Conservation (phyloP, 2,329 filamentous ascomycete genomes). For the Fusarium duplospermum region DNA sequence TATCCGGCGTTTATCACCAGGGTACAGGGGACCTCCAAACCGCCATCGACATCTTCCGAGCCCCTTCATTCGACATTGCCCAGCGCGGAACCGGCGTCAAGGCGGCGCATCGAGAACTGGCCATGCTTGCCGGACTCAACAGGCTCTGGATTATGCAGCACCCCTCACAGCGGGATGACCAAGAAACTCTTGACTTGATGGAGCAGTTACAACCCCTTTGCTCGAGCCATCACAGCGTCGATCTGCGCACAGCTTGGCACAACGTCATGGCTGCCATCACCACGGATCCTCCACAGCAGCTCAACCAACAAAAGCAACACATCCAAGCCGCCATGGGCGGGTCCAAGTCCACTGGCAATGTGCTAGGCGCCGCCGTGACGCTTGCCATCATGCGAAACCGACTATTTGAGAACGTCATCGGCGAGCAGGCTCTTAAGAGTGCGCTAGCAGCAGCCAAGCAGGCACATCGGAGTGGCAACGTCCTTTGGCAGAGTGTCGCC, state of each 20-base stretch:
- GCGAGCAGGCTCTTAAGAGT: slow-evolving; percentile 82
- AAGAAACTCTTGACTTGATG: slow-evolving; percentile 70
- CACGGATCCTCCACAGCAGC: slow-evolving; percentile 71
- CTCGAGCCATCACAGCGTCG: slow-evolving; percentile 74
- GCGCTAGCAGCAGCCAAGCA: slow-evolving; percentile 76
- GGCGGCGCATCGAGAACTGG: slow-evolving; percentile 71
- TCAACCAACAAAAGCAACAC: slow-evolving; percentile 82
- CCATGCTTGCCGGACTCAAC: slow-evolving; percentile 75
- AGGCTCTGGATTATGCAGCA: slow-evolving; percentile 79
- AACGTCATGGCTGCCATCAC: slow-evolving; percentile 77
- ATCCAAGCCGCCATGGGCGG: slow-evolving; percentile 79
- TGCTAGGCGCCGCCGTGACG: slow-evolving; percentile 83
- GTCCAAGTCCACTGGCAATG: slow-evolving; percentile 77
- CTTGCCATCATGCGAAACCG: slow-evolving; percentile 86
- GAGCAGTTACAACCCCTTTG: slow-evolving; percentile 76
- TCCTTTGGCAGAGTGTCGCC: slow-evolving; percentile 83
- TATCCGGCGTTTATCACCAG: slow-evolving; percentile 81
- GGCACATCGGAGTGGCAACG: slow-evolving; percentile 76
- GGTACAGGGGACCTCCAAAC: slow-evolving; percentile 77
- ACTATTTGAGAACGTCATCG: slow-evolving; percentile 85
- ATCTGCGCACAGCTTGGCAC: slow-evolving; percentile 82
- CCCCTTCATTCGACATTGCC: slow-evolving; percentile 64
- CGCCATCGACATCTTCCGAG: slow-evolving; percentile 75
- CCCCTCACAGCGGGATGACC: slow-evolving; percentile 66
- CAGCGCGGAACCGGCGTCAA: slow-evolving; percentile 52